Evolutionary conservation across 2,329 filamentous ascomycete species (phyloP), one percentile per base, ranked within the genome.

Genomic region (Paracamarosporium sp.): DNA sequence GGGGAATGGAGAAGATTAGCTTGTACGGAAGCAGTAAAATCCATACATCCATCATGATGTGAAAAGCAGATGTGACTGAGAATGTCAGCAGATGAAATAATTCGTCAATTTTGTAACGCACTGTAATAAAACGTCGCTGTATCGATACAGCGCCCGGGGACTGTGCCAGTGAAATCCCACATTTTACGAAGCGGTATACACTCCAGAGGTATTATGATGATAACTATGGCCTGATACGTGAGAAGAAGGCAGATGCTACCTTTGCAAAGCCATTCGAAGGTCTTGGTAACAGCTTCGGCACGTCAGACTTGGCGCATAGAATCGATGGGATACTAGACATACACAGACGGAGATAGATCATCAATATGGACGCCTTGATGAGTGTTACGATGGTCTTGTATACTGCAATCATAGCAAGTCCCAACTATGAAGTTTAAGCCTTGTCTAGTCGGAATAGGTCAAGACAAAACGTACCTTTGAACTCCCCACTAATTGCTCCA

Each of bases 1-100:
- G 79, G 46, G 88, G 87, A 88, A 97, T 93, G 45, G 88, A 84
- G 0, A 92, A 95, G 22, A 97, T 80, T 15, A 96, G 89, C 1
- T 92, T 93, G 62, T 96, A 90, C 0, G 93, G 93, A 11, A 97
- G 80, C 30, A 93, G 88, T 22, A 97, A 81, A 51, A 97, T 92
- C 48, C 91, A 90, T 45, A 96, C 80, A 70, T 97, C 92, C 35
- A 92, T 96, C 58, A 93, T 86, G 65, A 97, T 90, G 76, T 97
- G 97, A 73, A 96, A 87, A 0, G 92, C 92, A 0, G 93, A 65
- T 2, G 65, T 66, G n/a, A 60, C 68, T 71, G 28, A 8, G 27
- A 20, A 6, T 50, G 63, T 51, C 56, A 61, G 28, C n/a, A 31
- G 4, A 15, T 5, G 22, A 9, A 30, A n/a, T 24, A 28, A 17